Conservation (phyloP, 768 basidiomycete genomes). For the Tulasnella sp. region DNA sequence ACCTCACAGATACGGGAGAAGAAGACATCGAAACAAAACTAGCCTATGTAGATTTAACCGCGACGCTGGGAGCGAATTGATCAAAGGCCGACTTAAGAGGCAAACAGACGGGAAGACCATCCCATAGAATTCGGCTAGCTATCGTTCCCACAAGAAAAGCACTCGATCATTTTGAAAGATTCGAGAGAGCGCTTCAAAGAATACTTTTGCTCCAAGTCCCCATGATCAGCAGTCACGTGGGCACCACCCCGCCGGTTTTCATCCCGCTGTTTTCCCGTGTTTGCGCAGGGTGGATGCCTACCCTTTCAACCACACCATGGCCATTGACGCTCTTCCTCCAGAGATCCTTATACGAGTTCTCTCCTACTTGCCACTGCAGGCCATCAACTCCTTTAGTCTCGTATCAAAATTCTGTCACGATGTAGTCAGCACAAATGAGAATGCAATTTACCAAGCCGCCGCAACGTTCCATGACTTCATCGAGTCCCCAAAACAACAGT, state of each 20-base stretch:
- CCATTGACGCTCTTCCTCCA: conserved; percentile 38
- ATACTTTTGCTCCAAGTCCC: no score
- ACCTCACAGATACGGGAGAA: not conserved
- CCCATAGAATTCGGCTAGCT: not conserved
- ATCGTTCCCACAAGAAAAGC: no score
- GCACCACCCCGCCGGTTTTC: no score
- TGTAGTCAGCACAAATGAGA: not conserved
- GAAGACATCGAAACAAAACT: not conserved
- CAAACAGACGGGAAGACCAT: not conserved
- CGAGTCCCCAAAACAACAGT: not conserved
- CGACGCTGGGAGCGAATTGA: not conserved
- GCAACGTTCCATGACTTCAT: not conserved
- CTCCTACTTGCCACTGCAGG: conserved; percentile 42
- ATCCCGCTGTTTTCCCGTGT: not conserved
- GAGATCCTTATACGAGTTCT: conserved; percentile 49
- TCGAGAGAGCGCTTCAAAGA: no score
- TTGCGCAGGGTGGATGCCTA: not conserved
- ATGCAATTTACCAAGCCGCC: not conserved
- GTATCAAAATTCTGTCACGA: not conserved
- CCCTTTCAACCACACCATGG: not conserved
- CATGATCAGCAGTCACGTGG: not conserved
- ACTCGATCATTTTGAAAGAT: no score
- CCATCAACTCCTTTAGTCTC: conserved; percentile 33
- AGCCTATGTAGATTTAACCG: not conserved
- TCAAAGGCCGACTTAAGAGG: no score